Percentiles rank a stretch among this genome's conserved stretches.
These are phyloP conservation scores for Pleomassaria siparia DNA, from an alignment of 2,329 filamentous ascomycete genomes.

Conservation along the genomic window DNA sequence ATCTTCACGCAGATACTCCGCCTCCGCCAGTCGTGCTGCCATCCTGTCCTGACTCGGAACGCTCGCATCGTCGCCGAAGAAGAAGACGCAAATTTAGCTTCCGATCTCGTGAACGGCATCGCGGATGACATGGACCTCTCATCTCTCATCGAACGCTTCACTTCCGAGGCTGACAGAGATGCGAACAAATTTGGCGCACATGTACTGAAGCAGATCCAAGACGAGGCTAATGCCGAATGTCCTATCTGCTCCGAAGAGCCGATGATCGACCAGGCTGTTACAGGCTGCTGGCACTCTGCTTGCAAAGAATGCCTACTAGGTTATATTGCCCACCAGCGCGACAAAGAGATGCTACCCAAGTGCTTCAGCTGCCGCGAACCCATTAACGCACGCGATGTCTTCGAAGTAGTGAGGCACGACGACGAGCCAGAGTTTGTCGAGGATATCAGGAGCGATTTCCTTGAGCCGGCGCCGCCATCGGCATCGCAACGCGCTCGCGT, in stretches of 20 bases:
- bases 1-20: constrained; percentile 97
- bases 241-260: constrained; percentile 94
- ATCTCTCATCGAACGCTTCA: constrained; percentile 81
- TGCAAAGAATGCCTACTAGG: constrained; percentile 91
- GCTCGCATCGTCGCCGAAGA: constrained; percentile 84
- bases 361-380: constrained; percentile 90
- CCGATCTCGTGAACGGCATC: constrained; percentile 77
- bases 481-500: constrained; percentile 51
- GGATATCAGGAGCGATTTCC: constrained; percentile 40
- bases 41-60: constrained; percentile 86
- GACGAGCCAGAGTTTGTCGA: constrained; percentile 52
- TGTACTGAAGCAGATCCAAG: constrained; percentile 86
- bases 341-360: constrained; percentile 71
- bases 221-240: constrained; percentile 85
- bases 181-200: constrained; percentile 80
- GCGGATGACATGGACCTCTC: constrained; percentile 96
- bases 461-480: constrained; percentile 31
- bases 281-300: constrained; percentile 95
- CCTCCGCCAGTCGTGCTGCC: constrained; percentile 90
- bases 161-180: constrained; percentile 59
- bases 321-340: constrained; percentile 83
- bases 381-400: constrained; percentile 81
- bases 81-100: constrained; percentile 74
- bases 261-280: constrained; percentile 92
- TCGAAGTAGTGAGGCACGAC: constrained; percentile 85